Evolutionary conservation across 257 asterid genomes (phyloP), one percentile per base, ranked within the genome.

Genomic region (Primulina eburnea): DNA sequence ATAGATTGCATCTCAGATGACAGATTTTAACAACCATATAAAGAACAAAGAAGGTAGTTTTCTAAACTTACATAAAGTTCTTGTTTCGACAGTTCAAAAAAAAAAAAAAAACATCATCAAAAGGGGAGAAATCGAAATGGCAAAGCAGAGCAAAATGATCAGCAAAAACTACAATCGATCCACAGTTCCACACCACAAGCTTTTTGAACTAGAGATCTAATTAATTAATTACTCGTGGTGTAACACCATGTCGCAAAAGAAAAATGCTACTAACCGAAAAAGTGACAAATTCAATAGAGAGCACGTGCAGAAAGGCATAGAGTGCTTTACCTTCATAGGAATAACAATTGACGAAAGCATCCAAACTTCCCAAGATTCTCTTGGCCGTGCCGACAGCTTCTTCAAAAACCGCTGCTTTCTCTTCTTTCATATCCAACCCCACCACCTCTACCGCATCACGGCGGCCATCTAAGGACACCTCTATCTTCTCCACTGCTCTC

Each of bases 291-390:
- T 28, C 29, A 28, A 1, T 28, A 1, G 29, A 28, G 29, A 28
- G 29, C 29, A n/a, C 11, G 10, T 7, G 35, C 21, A 56, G 6
- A 60, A 6, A 6, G 28, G 30, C 35, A 40, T 59, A 3, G 2
- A 33, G 4, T 8, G 6, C 17, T 38, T 32, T 74, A 92, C 98
- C 97, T 88, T 92, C 98, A 32, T 90, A 88, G 8, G 92, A 80
- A 83, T 83, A 90, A 65, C 96, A 88, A 47, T 87, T 87, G 71
- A 90, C 92, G 2, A 88, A 86, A 72, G 98, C 92, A 80, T 92
- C 97, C 70, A 92, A 73, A 30, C 62, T 69, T 21, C 93, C 98
- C 60, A 88, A 73, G 43, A 84, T 66, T 47, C 55, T 35, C 78
- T 74, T 79, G 1, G 96, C 93, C 80, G 80, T 87, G 67, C 63